Evolutionary conservation across 2,329 filamentous ascomycete species (phyloP).

Genomic region (Colletotrichum chrysophilum): DNA sequence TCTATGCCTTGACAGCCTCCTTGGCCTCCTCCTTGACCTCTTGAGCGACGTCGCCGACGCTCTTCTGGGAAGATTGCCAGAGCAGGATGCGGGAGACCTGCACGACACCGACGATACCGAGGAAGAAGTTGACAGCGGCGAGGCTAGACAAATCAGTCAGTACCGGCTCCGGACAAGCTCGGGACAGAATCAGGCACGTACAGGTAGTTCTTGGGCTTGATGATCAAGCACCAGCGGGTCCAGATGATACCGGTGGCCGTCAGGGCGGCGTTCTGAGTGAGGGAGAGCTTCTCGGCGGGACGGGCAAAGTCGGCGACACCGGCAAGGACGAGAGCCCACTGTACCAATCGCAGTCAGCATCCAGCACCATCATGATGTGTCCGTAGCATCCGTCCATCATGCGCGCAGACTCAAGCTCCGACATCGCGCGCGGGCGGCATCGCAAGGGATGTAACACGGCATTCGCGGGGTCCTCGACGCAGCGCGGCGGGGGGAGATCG

Average conservation of each 20-base stretch:
- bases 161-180: background rate
- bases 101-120: slow-evolving; percentile 83
- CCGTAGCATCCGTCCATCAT: background rate
- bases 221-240: slow-evolving; percentile 98
- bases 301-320: slow-evolving; percentile 91
- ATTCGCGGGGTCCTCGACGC: slow-evolving; percentile 20
- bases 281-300: slow-evolving; percentile 88
- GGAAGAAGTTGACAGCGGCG: slow-evolving; percentile 97
- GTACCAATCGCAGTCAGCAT: background rate
- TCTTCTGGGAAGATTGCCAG: slow-evolving; percentile 65
- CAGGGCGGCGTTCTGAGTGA: slow-evolving; percentile 90
- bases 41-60: slow-evolving; percentile 36
- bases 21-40: slow-evolving; percentile 46
- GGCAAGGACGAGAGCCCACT: slow-evolving; percentile 93
- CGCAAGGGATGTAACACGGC: slow-evolving; percentile 11
- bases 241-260: slow-evolving; percentile 94
- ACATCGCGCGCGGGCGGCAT: slow-evolving; percentile 4
- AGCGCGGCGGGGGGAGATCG: slow-evolving; percentile 45
- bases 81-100: slow-evolving; percentile 80
- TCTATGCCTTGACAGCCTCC: slow-evolving; percentile 21
- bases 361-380: background rate
- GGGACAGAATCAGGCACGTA: slow-evolving; percentile 45
- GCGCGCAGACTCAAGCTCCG: background rate
- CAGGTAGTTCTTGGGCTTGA: slow-evolving; percentile 92
- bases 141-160: slow-evolving; percentile 56